Evolutionary conservation across 208 protist species (phyloP), one percentile per base, ranked within the genome.

Genomic region (Leishmania amazonensis): DNA sequence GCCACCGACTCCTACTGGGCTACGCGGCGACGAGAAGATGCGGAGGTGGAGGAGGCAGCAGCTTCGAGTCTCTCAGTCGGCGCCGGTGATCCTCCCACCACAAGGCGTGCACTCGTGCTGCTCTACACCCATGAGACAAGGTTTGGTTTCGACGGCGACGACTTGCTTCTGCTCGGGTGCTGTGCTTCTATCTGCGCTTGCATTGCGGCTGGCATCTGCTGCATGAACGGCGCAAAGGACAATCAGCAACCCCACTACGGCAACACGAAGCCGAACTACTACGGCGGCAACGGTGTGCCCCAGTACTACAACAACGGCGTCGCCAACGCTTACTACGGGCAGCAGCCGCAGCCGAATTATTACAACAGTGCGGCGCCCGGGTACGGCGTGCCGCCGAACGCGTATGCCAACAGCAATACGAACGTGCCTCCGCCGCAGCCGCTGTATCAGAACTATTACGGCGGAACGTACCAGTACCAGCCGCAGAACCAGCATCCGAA

Each of bases 121-220:
- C 81, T 84, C n/a, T 84, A 77, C 76, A 70, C 81, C 0, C 65
- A 47, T 17, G 81, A 84, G 28, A 3, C 75, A 13, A 47, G 68
- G 65, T 84, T 84, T 35, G 81, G 81, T 13, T 53, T 79, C 31
- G 81, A 73, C 35, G 67, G 75, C 9, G 51, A 64, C 15, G 68
- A 74, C 7, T 64, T 84, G 75, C 40, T 84, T n/a, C 31, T 79
- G 15, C 45, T 80, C 42, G 65, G 65, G 17, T 84, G 81, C 76
- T 79, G 75, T 15, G 54, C 75, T 38, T 67, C 76, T 17, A 62
- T 84, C 31, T 80, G 81, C 38, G 58, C 81, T n/a, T 80, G 75
- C 81, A 77, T 80, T 47, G 81, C 58, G 17, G 70, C 81, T 47
- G 38, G 24, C 24, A 76, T 84, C 81, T 84, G 75, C 65, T 80